Evolutionary conservation across 2,329 filamentous ascomycete species (phyloP).

Genomic region (Penicillium digitatum): DNA sequence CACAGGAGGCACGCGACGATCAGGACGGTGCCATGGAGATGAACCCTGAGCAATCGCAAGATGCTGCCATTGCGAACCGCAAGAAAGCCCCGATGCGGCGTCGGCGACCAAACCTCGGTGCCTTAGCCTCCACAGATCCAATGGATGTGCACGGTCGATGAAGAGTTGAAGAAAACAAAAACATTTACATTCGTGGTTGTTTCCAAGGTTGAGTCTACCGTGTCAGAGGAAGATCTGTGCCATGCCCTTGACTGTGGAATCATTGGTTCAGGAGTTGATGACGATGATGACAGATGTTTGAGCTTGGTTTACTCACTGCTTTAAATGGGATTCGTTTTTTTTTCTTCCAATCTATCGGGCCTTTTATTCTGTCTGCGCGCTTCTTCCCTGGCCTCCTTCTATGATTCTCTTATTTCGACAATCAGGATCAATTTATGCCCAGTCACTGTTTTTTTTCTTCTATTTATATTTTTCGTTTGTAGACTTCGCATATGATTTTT

Average conservation of each 20-base stretch:
- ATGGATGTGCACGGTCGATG: constrained; percentile 34
- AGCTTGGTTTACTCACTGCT: constrained; percentile 3
- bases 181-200: background rate
- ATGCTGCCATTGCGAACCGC: constrained; percentile 39
- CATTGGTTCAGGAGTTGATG: constrained; percentile 6
- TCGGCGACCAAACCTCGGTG: constrained; percentile 29
- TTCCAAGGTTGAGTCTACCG: background rate
- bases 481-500: background rate
- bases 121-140: constrained; percentile 25
- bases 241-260: constrained; percentile 11
- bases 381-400: background rate
- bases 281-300: constrained; percentile 8
- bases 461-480: background rate
- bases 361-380: background rate
- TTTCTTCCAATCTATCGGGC: constrained; percentile 7
- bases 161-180: background rate
- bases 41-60: constrained; percentile 32
- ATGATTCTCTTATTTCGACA: background rate
- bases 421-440: background rate
- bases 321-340: constrained; percentile 5
- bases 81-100: constrained; percentile 45
- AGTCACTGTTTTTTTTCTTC: background rate
- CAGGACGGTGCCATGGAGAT: constrained; percentile 41
- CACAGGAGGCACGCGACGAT: constrained; percentile 23
- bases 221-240: background rate